A percentile compares a stretch with the other conserved stretches of the same genome.
Evolutionary conservation across 306 rosid genomes (phyloP).

Genomic region (Oxytropis ochrocephala): DNA sequence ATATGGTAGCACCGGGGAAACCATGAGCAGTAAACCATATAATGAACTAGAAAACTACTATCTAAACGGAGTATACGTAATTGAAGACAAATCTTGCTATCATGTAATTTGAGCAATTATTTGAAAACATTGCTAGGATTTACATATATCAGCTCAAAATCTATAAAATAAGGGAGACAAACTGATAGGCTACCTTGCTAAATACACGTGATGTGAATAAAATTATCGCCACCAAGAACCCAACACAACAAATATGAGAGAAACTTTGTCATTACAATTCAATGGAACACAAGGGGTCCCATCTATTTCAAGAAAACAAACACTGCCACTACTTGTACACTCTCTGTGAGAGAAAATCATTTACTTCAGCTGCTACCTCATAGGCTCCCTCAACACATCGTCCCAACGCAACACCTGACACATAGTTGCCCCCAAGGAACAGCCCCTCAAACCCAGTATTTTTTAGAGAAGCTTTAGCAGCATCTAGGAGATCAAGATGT

Average conservation of each 20-base stretch:
- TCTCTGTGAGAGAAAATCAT: constrained; percentile 50
- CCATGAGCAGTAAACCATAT: not conserved
- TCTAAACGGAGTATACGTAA: not conserved
- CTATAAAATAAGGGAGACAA: not conserved
- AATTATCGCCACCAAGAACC: constrained; percentile 21
- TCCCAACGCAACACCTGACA: constrained; percentile 91
- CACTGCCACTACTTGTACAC: constrained; percentile 40
- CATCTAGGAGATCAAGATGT: constrained; percentile 75
- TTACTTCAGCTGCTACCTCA: constrained; percentile 72
- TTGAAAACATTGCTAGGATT: constrained; percentile 1
- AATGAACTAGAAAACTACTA: not conserved
- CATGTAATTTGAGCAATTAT: not conserved
- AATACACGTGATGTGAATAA: constrained; percentile 2
- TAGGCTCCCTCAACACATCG: constrained; percentile 94
- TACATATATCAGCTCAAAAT: constrained; percentile 10
- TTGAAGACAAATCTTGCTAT: not conserved
- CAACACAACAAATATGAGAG: not conserved
- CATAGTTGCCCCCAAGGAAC: constrained; percentile 90
- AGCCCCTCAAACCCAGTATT: constrained; percentile 61
- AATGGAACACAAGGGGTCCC: not conserved
- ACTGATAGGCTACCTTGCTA: constrained; percentile 10
- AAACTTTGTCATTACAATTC: constrained; percentile 11
- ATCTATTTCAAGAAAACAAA: constrained; percentile 6
- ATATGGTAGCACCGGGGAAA: not conserved
- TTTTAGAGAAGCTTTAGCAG: constrained; percentile 59